A percentile compares a stretch with the other conserved stretches of the same genome.
Evolutionary conservation across 306 rosid species (phyloP).

Genomic region (Cyclanthera cordifolia): DNA sequence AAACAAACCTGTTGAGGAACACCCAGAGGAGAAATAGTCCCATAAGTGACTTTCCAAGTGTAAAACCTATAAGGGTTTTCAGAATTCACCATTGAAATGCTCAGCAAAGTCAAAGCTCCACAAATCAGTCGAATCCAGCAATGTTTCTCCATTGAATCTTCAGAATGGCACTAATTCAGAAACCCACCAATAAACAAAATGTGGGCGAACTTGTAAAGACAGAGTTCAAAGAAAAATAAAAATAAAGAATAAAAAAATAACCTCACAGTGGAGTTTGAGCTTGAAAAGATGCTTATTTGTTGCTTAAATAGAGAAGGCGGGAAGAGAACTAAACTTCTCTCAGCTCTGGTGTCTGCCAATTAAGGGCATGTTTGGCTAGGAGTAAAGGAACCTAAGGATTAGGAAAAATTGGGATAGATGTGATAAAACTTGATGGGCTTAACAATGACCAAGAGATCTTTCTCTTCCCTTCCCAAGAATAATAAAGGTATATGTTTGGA

Average conservation of each 20-base stretch:
- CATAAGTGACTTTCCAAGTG: conserved; percentile 89
- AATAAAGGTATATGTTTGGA: too few relatives aligned
- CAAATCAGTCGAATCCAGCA: conserved; percentile 29
- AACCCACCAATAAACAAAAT: neutral
- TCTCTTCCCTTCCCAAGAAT: too few relatives aligned
- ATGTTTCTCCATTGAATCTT: conserved; percentile 39
- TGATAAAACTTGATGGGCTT: too few relatives aligned
- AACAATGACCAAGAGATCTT: too few relatives aligned
- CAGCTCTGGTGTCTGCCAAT: too few relatives aligned
- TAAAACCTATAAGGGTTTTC: conserved; percentile 64
- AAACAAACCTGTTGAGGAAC: conserved; percentile 71
- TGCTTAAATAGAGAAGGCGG: too few relatives aligned
- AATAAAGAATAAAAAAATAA: too few relatives aligned
- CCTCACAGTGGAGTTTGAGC: neutral
- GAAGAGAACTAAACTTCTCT: too few relatives aligned
- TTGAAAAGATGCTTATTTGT: neutral
- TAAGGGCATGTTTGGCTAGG: too few relatives aligned
- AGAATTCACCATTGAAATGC: conserved; percentile 44
- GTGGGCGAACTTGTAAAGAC: neutral
- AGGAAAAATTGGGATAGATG: too few relatives aligned
- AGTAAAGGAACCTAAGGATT: too few relatives aligned
- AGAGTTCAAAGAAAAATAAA: neutral
- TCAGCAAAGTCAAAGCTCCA: conserved; percentile 29
- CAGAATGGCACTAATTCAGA: conserved; percentile 14
- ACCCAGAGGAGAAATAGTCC: conserved; percentile 66